phyloP scores from a whole-genome alignment of 2,329 filamentous ascomycete genomes.

The Curvularia sp. region DNA sequence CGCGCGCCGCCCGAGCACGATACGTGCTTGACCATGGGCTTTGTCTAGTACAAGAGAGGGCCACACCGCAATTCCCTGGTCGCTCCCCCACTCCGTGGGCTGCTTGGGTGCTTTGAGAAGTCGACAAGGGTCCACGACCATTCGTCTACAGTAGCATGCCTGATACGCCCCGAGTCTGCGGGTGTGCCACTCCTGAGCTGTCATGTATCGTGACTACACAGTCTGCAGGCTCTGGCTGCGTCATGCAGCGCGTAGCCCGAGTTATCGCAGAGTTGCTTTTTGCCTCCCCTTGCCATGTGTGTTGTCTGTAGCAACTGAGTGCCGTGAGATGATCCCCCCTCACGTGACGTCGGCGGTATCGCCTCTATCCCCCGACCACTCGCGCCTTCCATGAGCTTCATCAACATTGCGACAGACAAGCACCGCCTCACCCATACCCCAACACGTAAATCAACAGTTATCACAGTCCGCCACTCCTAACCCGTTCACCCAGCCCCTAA shows the following conservation, averaged over 20 bases:
- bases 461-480: constrained; percentile 6
- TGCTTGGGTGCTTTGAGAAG: constrained; percentile 7
- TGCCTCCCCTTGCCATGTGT: constrained; percentile 5
- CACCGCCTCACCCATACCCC: constrained; percentile 15
- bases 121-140: constrained; percentile 16
- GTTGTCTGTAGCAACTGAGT: constrained; percentile 3
- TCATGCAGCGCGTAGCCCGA: not conserved
- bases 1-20: not conserved
- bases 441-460: constrained; percentile 9
- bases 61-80: constrained; percentile 2
- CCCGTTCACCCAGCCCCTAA: constrained; percentile 7
- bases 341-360: constrained; percentile 39
- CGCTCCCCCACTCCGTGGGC: not conserved
- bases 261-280: constrained; percentile 11
- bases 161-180: constrained; percentile 10
- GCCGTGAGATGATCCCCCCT: constrained; percentile 6
- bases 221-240: not conserved
- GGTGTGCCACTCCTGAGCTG: not conserved
- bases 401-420: constrained; percentile 34
- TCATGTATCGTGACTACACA: not conserved
- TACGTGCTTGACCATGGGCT: constrained; percentile 1
- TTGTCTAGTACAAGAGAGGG: not conserved
- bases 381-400: constrained; percentile 38
- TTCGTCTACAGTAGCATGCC: constrained; percentile 13
- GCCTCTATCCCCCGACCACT: constrained; percentile 21